Evolutionary conservation across 2,329 filamentous ascomycete species (phyloP).

Genomic region (Pseudopithomyces maydicus): DNA sequence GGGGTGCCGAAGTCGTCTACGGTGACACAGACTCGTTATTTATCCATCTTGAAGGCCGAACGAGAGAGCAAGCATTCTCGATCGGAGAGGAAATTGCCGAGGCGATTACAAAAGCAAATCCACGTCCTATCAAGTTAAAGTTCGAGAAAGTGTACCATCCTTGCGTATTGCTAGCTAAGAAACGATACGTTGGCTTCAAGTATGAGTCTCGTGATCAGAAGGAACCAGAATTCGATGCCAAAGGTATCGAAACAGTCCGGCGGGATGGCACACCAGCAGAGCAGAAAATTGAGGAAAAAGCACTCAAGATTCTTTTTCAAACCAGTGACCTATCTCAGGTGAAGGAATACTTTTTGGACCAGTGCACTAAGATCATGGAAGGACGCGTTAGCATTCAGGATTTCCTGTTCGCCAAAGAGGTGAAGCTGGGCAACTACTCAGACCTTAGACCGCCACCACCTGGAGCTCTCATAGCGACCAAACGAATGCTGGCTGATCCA

Average conservation of each 20-base stretch:
- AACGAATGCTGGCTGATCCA: conserved; percentile 83
- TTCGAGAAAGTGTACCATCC: conserved; percentile 99
- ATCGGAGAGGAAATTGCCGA: conserved; percentile 92
- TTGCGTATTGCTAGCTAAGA: conserved; percentile 92
- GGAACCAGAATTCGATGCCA: conserved; percentile 91
- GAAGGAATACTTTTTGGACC: conserved; percentile 85
- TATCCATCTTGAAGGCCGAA: conserved; percentile 84
- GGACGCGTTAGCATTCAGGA: conserved; percentile 89
- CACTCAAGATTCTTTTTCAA: conserved; percentile 85
- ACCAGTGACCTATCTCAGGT: conserved; percentile 87
- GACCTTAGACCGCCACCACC: conserved; percentile 80
- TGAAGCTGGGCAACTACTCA: conserved; percentile 86
- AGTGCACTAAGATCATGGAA: conserved; percentile 91
- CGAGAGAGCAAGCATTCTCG: conserved; percentile 84
- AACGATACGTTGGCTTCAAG: conserved; percentile 97
- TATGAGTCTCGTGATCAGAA: conserved; percentile 79
- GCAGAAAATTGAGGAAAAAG: conserved; percentile 95
- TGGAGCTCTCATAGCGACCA: conserved; percentile 85
- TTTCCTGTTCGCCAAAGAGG: conserved; percentile 93
- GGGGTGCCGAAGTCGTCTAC: conserved; percentile 97
- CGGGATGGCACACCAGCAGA: conserved; percentile 93
- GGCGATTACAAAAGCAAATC: conserved; percentile 86
- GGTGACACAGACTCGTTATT: conserved; percentile 97
- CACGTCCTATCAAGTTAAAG: conserved; percentile 90
- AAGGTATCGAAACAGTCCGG: conserved; percentile 96